Conservation (phyloP, 2,329 filamentous ascomycete species). For the Claviceps paspali region DNA sequence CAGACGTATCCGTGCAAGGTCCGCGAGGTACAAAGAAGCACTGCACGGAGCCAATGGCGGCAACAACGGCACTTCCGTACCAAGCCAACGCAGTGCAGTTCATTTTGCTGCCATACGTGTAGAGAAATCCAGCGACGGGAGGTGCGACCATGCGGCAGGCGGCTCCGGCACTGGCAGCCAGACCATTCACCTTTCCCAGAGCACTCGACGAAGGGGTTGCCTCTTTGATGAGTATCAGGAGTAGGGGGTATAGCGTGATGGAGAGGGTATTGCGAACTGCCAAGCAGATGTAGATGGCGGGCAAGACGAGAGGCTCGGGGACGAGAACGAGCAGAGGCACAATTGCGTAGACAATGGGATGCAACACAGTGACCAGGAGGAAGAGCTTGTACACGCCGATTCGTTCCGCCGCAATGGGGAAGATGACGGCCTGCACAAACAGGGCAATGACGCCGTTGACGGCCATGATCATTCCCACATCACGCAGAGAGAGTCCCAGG, state of each 20-base stretch:
- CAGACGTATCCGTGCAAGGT: conserved; percentile 12
- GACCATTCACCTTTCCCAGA: conserved; percentile 49
- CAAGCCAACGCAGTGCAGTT: conserved; percentile 47
- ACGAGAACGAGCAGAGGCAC: conserved; percentile 43
- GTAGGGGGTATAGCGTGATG: conserved; percentile 49
- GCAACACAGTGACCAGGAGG: conserved; percentile 40
- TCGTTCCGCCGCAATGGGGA: conserved; percentile 42
- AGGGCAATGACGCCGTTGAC: conserved; percentile 44
- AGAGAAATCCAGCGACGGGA: conserved; percentile 47
- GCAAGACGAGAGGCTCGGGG: conserved; percentile 33
- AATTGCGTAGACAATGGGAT: conserved; percentile 45
- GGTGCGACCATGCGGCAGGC: conserved; percentile 54
- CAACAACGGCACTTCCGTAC: conserved; percentile 45
- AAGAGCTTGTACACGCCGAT: conserved; percentile 47
- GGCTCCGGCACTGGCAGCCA: conserved; percentile 50
- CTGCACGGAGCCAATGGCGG: conserved; percentile 41
- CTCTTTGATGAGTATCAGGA: conserved; percentile 54
- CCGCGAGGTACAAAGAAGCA: conserved; percentile 37
- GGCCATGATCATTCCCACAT: conserved; percentile 46
- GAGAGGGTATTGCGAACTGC: conserved; percentile 43
- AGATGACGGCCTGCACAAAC: conserved; percentile 43
- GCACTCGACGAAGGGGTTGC: conserved; percentile 40
- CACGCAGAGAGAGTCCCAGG: conserved; percentile 44
- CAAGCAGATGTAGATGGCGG: conserved; percentile 43
- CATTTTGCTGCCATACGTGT: conserved; percentile 41